Conservation (phyloP, 805 yeast genomes). For the Debaryomyces tyrocola region DNA sequence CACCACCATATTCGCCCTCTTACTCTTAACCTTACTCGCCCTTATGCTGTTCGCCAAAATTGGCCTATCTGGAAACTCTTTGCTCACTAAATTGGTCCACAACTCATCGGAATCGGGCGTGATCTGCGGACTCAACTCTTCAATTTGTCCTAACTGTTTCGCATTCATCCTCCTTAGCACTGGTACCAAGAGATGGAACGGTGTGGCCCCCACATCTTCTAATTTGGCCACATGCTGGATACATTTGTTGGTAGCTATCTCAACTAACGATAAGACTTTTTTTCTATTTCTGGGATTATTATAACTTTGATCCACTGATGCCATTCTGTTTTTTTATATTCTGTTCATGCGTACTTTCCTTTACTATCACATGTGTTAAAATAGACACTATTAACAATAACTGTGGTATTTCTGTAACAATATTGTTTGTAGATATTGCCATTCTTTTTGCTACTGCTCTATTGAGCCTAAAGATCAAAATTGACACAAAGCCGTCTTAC, state of each 20-base stretch:
- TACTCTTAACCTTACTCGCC: neutral
- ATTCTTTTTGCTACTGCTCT: too few relatives aligned
- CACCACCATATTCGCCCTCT: neutral
- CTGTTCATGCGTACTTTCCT: neutral
- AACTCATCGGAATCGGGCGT: slow-evolving; percentile 42
- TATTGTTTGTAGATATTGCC: too few relatives aligned
- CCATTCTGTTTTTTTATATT: neutral
- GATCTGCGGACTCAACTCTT: slow-evolving; percentile 43
- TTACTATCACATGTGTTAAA: neutral
- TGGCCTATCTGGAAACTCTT: slow-evolving; percentile 52
- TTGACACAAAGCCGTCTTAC: too few relatives aligned
- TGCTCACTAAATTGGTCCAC: slow-evolving; percentile 45
- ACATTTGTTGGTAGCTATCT: slow-evolving; percentile 14
- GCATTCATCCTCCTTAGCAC: slow-evolving; percentile 45
- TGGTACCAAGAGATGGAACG: slow-evolving; percentile 50
- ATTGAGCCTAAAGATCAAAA: too few relatives aligned
- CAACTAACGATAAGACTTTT: slow-evolving; percentile 4
- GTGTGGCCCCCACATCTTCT: slow-evolving; percentile 26
- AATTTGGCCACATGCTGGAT: slow-evolving; percentile 20
- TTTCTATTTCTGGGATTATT: neutral
- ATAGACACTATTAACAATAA: neutral
- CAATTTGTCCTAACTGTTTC: slow-evolving; percentile 42
- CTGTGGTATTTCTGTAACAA: too few relatives aligned
- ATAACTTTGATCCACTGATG: neutral
- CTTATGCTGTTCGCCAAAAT: slow-evolving; percentile 1